Percentiles rank a stretch among this genome's conserved stretches.
Evolutionary conservation across 2,329 filamentous ascomycete genomes (phyloP).

Genomic region (Sporothrix humicola): DNA sequence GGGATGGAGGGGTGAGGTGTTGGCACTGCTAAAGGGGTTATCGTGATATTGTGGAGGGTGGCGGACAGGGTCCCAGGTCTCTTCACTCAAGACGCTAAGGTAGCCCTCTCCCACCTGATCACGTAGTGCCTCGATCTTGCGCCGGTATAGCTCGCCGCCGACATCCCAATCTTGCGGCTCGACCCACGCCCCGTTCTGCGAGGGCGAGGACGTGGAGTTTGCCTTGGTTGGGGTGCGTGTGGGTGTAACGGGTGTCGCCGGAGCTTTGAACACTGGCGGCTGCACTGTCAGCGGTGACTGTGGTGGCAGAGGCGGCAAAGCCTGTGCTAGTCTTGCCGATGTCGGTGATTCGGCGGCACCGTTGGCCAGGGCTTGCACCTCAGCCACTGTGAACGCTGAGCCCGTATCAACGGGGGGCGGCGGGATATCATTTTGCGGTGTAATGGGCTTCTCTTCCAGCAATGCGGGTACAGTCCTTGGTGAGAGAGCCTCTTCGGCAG

Average conservation of each 20-base stretch:
- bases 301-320: constrained; percentile 6
- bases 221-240: constrained; percentile 31
- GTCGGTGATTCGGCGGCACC: neutral
- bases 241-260: constrained; percentile 19
- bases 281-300: neutral
- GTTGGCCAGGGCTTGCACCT: neutral
- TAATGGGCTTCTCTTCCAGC: constrained; percentile 14
- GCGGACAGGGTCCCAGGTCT: constrained; percentile 62
- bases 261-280: neutral
- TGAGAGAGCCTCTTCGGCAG: neutral
- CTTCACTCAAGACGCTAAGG: constrained; percentile 83
- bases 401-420: constrained; percentile 8
- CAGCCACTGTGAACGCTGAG: constrained; percentile 5
- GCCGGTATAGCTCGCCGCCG: constrained; percentile 79
- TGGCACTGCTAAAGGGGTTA: constrained; percentile 47
- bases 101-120: constrained; percentile 87
- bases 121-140: constrained; percentile 84
- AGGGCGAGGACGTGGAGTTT: neutral
- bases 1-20: constrained; percentile 47
- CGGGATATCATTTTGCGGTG: neutral
- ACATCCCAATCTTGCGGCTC: constrained; percentile 66
- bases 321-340: constrained; percentile 18
- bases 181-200: constrained; percentile 44
- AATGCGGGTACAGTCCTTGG: neutral
- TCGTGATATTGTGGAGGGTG: constrained; percentile 47